Percentiles rank a stretch among this genome's conserved stretches.
These are phyloP conservation scores for Nyssa sinensis DNA, from an alignment of 148 eudicot species.

Conservation along the genomic window DNA sequence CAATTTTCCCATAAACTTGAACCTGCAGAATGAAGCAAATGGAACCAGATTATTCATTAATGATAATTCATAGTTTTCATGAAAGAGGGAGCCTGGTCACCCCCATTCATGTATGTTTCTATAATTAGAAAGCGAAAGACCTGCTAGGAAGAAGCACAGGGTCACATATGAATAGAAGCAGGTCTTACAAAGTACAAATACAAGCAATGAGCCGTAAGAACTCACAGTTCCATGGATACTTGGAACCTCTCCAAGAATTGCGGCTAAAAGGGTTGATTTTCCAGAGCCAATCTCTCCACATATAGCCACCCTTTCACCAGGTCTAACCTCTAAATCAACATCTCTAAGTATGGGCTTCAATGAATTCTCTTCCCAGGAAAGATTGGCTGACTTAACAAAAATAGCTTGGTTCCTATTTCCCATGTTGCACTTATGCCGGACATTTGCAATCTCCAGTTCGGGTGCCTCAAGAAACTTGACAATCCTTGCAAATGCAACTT, in stretches of 20 bases:
- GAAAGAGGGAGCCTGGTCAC: background rate
- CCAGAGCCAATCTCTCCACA: conserved; percentile 91
- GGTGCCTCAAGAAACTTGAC: conserved; percentile 65
- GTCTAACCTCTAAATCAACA: conserved; percentile 49
- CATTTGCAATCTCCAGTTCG: conserved; percentile 52
- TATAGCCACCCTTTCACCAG: conserved; percentile 59
- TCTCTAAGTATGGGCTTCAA: conserved; percentile 46
- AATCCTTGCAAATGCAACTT: conserved; percentile 58
- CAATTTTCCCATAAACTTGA: conserved; percentile 21
- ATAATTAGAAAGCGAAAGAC: too few relatives aligned
- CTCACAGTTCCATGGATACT: conserved; percentile 59
- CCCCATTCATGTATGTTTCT: too few relatives aligned
- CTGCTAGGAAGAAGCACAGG: background rate
- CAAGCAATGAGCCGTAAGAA: background rate
- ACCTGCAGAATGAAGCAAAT: conserved; percentile 5
- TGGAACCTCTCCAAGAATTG: conserved; percentile 78
- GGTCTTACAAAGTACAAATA: background rate
- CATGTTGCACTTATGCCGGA: conserved; percentile 25
- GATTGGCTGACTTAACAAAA: conserved; percentile 46
- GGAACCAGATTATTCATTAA: background rate
- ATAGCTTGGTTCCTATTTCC: conserved; percentile 17
- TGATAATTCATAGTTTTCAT: background rate
- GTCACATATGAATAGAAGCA: background rate
- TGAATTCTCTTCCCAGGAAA: conserved; percentile 60
- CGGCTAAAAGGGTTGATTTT: conserved; percentile 68